Evolutionary conservation across 2,329 filamentous ascomycete genomes (phyloP).

Genomic region (Coleophoma cylindrospora): DNA sequence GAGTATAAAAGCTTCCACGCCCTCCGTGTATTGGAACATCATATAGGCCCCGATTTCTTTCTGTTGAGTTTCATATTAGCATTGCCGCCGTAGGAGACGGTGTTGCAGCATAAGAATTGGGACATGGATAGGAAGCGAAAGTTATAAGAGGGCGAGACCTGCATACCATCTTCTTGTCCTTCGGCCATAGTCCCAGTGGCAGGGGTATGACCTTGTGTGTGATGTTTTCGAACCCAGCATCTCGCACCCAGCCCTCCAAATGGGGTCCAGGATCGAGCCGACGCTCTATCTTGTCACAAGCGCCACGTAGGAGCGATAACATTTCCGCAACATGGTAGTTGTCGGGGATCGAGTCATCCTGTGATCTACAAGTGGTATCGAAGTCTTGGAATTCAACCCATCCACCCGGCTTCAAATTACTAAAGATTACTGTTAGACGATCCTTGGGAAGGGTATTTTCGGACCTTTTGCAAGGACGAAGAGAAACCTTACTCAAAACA

Average conservation of each 20-base stretch:
- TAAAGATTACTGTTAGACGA: not conserved
- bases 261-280: not conserved
- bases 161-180: slow-evolving; percentile 3
- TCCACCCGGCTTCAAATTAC: slow-evolving; percentile 1
- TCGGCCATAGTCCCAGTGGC: slow-evolving; percentile 8
- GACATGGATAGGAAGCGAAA: not conserved
- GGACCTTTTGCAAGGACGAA: not conserved
- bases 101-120: too few relatives aligned
- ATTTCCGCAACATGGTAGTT: slow-evolving; percentile 1
- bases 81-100: not conserved
- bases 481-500: not conserved
- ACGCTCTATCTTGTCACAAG: slow-evolving; percentile 27
- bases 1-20: slow-evolving; percentile 2
- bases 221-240: slow-evolving; percentile 13
- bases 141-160: too few relatives aligned
- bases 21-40: slow-evolving; percentile 9
- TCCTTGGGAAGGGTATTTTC: too few relatives aligned
- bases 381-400: slow-evolving; percentile 6
- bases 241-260: slow-evolving; percentile 22
- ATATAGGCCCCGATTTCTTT: slow-evolving; percentile 5
- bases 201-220: slow-evolving; percentile 11
- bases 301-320: slow-evolving; percentile 27
- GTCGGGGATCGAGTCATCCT: slow-evolving; percentile 2
- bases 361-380: slow-evolving; percentile 1
- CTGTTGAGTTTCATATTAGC: not conserved